Evolutionary conservation across 345 rosid genomes (phyloP), one percentile per base, ranked within the genome.

Genomic region (Eutrema heterophyllum): DNA sequence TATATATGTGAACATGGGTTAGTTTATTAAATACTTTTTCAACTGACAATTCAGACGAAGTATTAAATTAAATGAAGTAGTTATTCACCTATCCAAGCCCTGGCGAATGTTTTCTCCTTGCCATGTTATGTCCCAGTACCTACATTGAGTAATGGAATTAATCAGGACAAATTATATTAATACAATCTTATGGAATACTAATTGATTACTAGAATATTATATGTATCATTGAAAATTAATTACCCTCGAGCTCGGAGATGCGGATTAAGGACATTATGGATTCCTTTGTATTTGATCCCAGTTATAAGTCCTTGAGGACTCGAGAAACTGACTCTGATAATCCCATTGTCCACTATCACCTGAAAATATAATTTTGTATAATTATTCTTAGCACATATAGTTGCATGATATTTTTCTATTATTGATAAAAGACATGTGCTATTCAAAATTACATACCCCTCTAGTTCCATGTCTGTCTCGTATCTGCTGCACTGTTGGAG

Each of bases 301-400:
- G 55, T 62, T 43, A 95, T 73, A 56, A 80, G 71, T 27, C 99
- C 99, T 4, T 67, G 68, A 8, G 98, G 97, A 29, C 43, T 74
- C 7, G 92, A 89, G n/a, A 95, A 41, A 9, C 82, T 85, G 49
- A 92, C 82, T 82, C 67, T 75, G n/a, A 92, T 67, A 4, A 88
- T 61, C 5, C 97, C 98, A 78, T 95, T 95, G 41, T 84, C 89
- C n/a, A 95, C 77, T 55, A 85, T 66, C 58, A 90, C 83, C 97
- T 95, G 84, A 40, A 79, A 65, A 33, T n/a, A 3, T 21, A 41
- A 7, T 49, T 14, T 29, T 44, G 7, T 43, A 32, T 46, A 21
- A 58, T 9, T 43, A 53, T 58, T 4, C 2, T 32, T 46, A 71
- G 21, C 30, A 27, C 38, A 24, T 57, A 74, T 45, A n/a, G 53